Conservation (phyloP, 2,329 filamentous ascomycete genomes). For the Acrocalymma vagum region DNA sequence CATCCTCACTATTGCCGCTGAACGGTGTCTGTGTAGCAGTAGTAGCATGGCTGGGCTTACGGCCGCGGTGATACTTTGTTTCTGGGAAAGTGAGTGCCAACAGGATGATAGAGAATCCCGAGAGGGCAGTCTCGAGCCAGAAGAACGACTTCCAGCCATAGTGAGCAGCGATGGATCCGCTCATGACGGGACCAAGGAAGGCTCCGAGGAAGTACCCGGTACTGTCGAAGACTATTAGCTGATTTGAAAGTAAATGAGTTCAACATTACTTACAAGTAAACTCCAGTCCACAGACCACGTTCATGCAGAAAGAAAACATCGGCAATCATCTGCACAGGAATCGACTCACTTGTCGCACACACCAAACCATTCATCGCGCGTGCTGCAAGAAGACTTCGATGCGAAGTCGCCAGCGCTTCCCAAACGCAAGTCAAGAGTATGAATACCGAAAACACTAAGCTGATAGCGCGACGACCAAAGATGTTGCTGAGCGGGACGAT, state of each 20-base stretch:
- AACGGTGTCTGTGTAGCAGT: constrained; percentile 3
- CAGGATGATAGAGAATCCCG: constrained; percentile 49
- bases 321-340: constrained; percentile 54
- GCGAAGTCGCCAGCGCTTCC: constrained; percentile 53
- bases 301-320: constrained; percentile 57
- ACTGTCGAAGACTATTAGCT: constrained; percentile 20
- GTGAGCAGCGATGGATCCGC: constrained; percentile 50
- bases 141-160: constrained; percentile 58
- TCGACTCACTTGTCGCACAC: constrained; percentile 54
- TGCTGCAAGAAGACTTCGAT: constrained; percentile 53
- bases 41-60: too few species aligned
- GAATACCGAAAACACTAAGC: constrained; percentile 50
- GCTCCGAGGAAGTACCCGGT: constrained; percentile 53
- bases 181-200: constrained; percentile 55
- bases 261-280: constrained; percentile 46
- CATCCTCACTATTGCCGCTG: constrained; percentile 9
- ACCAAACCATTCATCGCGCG: constrained; percentile 54
- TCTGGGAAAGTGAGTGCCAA: constrained; percentile 53
- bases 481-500: constrained; percentile 56
- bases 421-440: constrained; percentile 54
- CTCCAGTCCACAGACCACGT: constrained; percentile 49
- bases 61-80: constrained; percentile 53
- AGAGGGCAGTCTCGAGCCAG: constrained; percentile 54
- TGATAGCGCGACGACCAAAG: constrained; percentile 52
- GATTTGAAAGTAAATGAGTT: constrained; percentile 18